Evolutionary conservation across 441 rosid genomes (phyloP), one percentile per base, ranked within the genome.

Genomic region (Theobroma grandiflorum): DNA sequence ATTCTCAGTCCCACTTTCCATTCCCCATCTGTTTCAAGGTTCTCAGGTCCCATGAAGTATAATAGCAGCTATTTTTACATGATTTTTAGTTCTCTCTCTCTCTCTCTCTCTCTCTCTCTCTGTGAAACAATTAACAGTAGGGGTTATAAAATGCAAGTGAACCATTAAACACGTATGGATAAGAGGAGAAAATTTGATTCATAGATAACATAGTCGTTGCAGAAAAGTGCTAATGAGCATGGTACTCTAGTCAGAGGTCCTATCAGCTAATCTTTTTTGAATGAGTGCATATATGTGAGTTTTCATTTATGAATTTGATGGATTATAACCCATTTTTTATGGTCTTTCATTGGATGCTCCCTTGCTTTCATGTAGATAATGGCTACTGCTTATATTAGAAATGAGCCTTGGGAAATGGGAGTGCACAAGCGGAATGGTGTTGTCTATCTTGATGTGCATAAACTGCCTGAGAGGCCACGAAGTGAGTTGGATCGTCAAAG

Each of bases 371-470:
- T 75, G 82, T 82, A 96, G 99, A 96, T 96, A 82, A 57, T 96
- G 80, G 95, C 93, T 53, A 89, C 98, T 85, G 95, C 98, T 77
- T 96, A 96, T 87, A 87, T 90, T 78, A 87, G 89, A 81, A 85
- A 89, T 75, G 99, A 95, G 65, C 93, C 98, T 49, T 96, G 99
- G 99, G 98, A 95, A 89, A 96, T 96, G 98, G 99, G 99, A 20
- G 98, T 96, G 84, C 98, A 96, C 85, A 95, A 93, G 88, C 89
- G 98, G 89, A 93, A 95, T 79, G 98, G 98, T 58, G 93, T 90
- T 37, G 94, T 96, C 75, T 95, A 96, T 88, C 93, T 93, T 64
- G 98, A 96, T 80, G 96, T 93, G 61, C 99, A 96, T 86, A 96
- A 95, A 85, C 89, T 95, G 58, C 99, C 96, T 70, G 98, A 96